These are phyloP conservation scores for Sphaerobolus stellatus DNA, from an alignment of 1,284 basidiomycete genomes.

Conservation along the genomic window DNA sequence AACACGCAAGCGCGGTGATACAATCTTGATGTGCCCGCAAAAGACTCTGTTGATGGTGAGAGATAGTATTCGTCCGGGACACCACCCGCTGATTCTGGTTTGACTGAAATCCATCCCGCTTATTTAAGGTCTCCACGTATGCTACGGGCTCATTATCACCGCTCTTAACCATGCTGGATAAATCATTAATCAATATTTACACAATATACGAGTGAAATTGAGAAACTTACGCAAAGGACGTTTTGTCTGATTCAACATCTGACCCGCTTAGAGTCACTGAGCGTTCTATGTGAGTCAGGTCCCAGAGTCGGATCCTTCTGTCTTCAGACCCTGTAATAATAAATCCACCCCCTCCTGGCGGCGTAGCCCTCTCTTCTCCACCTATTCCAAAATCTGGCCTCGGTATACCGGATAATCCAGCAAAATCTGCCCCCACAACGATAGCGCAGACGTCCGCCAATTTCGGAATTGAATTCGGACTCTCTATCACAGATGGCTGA, in stretches of 20 bases:
- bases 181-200: background rate
- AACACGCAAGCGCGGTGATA: slow-evolving; percentile 74
- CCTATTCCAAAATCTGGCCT: slow-evolving; percentile 23
- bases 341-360: slow-evolving; percentile 54
- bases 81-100: slow-evolving; percentile 63
- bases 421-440: slow-evolving; percentile 8
- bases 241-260: slow-evolving; percentile 66
- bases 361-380: slow-evolving; percentile 35
- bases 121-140: slow-evolving; percentile 60
- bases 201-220: background rate
- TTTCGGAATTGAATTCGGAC: background rate
- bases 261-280: slow-evolving; percentile 72
- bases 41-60: slow-evolving; percentile 74
- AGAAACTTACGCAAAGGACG: slow-evolving; percentile 60
- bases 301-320: slow-evolving; percentile 79
- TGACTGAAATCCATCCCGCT: slow-evolving; percentile 30
- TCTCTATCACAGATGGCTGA: background rate
- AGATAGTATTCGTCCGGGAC: slow-evolving; percentile 75
- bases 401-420: slow-evolving; percentile 28
- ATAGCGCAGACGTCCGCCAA: slow-evolving; percentile 7
- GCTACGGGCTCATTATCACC: slow-evolving; percentile 14
- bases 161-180: background rate
- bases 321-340: slow-evolving; percentile 84
- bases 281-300: slow-evolving; percentile 67
- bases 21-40: slow-evolving; percentile 81